Base-by-base conservation (phyloP, 768 basidiomycete species). In the Lentinula edodes region DNA sequence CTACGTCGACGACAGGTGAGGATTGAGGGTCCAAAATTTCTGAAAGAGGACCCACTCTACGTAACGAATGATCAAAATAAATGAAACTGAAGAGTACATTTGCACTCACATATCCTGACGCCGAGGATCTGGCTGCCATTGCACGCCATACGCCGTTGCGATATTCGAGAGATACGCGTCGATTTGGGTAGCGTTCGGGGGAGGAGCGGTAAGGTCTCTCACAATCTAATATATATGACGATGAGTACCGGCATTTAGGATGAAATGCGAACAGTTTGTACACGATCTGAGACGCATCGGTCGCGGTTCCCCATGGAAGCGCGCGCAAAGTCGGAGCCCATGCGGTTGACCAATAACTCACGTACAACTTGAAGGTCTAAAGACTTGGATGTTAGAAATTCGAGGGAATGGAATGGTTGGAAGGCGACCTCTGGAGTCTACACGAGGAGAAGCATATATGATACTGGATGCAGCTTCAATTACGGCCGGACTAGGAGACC, bases 391-490 rank as follows among this genome's bases (percentile, higher is more conserved):
- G 65, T 50, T n/a, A 20, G n/a, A 54, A 28, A 16, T 16, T 18
- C 15, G 18, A n/a, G n/a, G n/a, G 51, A 45, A 42, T 23, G 39
- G 45, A 2, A 52, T 23, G 18, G 28, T 48, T 56, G 34, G 58
- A 38, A 8, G 62, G 45, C 18, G 45, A 89, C 90, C 90, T 80
- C 79, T 84, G 7, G 78, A 83, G 32, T 83, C 83, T 3, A 80
- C 70, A 48, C 79, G 77, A 23, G 83, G 81, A 0, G 84, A 80
- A 6, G 86, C 82, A 65, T 79, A 84, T 58, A 91, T 84, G 62
- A 91, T 80, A 60, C 80, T 88, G 12, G 87, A 85, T 16, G 83
- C 82, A 20, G 90, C 88, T 70, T 91, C 89, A n/a, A 82, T 69
- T 10, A 88, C 68, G 38, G 72, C 68, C 3, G 84, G 83, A 52